Base-by-base conservation (phyloP, 106 monocot genomes). In the Platanthera guangdongensis region DNA sequence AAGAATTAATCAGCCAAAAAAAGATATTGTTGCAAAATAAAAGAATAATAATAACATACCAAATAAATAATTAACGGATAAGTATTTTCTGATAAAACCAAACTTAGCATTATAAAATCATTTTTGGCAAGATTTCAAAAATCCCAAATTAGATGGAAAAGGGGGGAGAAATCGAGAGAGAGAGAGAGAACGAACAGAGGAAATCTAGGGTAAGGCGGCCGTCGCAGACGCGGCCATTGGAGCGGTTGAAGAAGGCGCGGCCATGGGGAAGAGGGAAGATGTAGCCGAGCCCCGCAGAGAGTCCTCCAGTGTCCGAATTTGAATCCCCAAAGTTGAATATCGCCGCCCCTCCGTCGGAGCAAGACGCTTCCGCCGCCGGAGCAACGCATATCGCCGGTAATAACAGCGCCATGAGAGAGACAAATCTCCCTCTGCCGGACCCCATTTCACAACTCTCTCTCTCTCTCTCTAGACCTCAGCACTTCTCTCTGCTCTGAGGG, bases 301-400 rank as follows among this genome's bases (percentile, higher is more conserved):
- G 81, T 9, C 95, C 90, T 0, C 95, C 95, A 30, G 95, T 95
- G 71, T 95, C 95, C 15, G 92, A 95, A 74, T 95, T 95, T 51
- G 95, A 95, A 78, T 95, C 95, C 4, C 95, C 95, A 71, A 95
- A 95, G 84, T 87, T 92, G 77, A 95, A 92, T 10, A 91, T 19
- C 32, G 84, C 78, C 1, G 83, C 71, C 11, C 18, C 46, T 0
- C 28, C 77, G 51, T 16, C 52, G 1, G 62, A 76, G 53, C 81
- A 78, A 12, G 50, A 13, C 46, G 72, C 71, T 28, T 72, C 73
- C 57, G 19, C 52, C n/a, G 50, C 65, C 19, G 62, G 52, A 30
- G 9, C 25, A 30, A 67, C 30, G 30, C 9, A 25, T 7, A 2
- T 30, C 32, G 9, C 0, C 70, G 47, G 1, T n/a, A 48, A 6